Evolutionary conservation across 805 yeast species (phyloP), one percentile per base, ranked within the genome.

Genomic region (Starmera dryadoides): DNA sequence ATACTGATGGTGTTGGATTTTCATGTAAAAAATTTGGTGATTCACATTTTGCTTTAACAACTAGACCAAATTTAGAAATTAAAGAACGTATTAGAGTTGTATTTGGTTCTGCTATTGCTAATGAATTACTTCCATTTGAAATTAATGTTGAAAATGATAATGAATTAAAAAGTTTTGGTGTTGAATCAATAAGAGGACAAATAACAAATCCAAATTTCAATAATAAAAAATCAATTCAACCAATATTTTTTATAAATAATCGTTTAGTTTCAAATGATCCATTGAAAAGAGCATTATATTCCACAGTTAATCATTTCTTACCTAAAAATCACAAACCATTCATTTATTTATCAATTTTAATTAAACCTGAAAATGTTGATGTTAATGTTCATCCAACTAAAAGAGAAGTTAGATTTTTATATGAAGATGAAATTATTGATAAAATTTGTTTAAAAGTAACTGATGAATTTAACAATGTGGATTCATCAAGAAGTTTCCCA

Each of bases 301-400:
- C 78, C 16, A 60, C 72, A 3, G 38, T 52, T 3, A 41, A 46
- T 10, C 55, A 52, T 20, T 85, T 74, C 53, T 59, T 91, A 16
- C 96, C 97, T 1, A 85, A 81, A 48, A 94, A 94, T 0, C 68
- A 68, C 33, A 76, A 71, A 47, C 82, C 95, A 0, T 93, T 93
- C 55, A 69, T 86, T 1, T 93, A 88, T 58, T 42, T 93, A 38
- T 69, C 85, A 35, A 56, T 93, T n/a, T 64, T 64, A 16, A 76
- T 93, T 2, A 64, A 69, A 18, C 85, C 96, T 1, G 62, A 61
- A 26, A 79, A 81, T 43, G 69, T 93, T 7, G 98, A 93, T 57
- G 98, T 93, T 14, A 93, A 93, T 55, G 81, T 93, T 12, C 98
- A 93, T 55, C 98, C 98, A 0, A 91, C 98, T 0, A 93, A 93